Evolutionary conservation across 2,329 filamentous ascomycete genomes (phyloP).

Genomic region (Neopestalotiopsis sp.): DNA sequence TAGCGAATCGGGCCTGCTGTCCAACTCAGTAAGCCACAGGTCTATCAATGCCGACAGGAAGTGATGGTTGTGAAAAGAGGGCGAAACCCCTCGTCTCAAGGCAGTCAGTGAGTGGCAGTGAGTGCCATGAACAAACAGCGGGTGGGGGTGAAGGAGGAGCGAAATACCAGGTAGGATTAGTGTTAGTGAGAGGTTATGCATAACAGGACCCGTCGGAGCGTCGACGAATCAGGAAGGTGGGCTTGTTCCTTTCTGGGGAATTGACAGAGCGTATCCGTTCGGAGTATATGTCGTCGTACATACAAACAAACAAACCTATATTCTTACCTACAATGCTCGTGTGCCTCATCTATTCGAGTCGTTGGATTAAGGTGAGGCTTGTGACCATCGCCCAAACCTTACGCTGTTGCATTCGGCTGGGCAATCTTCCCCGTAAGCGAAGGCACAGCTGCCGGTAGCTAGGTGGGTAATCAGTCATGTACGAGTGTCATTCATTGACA

Average conservation of each 20-base stretch:
- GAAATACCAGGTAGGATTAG: neutral
- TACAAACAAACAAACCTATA: no score
- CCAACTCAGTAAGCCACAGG: neutral
- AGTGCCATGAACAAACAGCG: neutral
- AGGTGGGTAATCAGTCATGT: neutral
- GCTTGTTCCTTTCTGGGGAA: neutral
- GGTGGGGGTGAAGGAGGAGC: neutral
- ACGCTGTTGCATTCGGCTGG: constrained; percentile 7
- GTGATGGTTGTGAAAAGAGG: neutral
- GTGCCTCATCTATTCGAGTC: neutral
- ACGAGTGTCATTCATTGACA: neutral
- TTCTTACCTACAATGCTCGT: neutral
- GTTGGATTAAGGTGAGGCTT: constrained; percentile 19
- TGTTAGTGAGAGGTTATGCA: constrained; percentile 1
- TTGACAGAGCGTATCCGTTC: neutral
- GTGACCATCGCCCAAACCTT: neutral
- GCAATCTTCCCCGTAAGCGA: constrained; percentile 3
- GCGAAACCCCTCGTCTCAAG: neutral
- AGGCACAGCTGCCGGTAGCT: constrained; percentile 2
- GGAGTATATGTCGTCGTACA: no score
- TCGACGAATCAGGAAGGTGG: constrained; percentile 14
- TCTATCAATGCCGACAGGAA: neutral
- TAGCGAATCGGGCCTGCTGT: neutral
- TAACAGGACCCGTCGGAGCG: constrained; percentile 4
- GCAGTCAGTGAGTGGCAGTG: neutral